phyloP scores from a whole-genome alignment of 208 protist species.

The Wallacemonas sp. region DNA sequence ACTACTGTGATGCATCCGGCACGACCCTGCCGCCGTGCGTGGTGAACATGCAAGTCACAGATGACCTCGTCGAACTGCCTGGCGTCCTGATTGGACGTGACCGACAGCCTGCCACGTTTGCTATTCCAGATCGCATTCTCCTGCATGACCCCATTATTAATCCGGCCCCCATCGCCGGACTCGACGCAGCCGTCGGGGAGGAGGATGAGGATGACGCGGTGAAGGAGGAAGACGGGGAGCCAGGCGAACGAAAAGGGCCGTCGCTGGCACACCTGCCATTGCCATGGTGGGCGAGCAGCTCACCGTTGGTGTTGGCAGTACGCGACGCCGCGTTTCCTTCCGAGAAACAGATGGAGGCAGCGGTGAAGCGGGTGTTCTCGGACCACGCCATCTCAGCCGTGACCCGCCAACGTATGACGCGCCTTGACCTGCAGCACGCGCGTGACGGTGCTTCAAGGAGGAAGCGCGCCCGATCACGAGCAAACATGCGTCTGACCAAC shows the following conservation, averaged over 20 bases:
- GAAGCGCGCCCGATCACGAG: constrained; percentile 17
- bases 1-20: constrained; percentile 24
- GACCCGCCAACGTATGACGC: constrained; percentile 30
- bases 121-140: constrained; percentile 24
- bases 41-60: constrained; percentile 50
- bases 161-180: constrained; percentile 11
- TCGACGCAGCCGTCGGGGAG: constrained; percentile 18
- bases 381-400: constrained; percentile 40
- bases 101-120: constrained; percentile 38
- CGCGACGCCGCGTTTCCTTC: constrained; percentile 55
- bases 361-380: constrained; percentile 43
- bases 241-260: neutral
- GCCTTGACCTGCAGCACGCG: constrained; percentile 7
- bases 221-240: constrained; percentile 14
- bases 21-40: constrained; percentile 22
- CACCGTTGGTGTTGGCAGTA: constrained; percentile 42
- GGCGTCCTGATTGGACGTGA: constrained; percentile 79
- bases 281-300: constrained; percentile 77
- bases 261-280: constrained; percentile 24
- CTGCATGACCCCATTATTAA: constrained; percentile 42
- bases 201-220: constrained; percentile 16
- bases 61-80: constrained; percentile 38
- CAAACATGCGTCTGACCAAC: constrained; percentile 49
- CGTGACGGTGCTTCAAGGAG: neutral
- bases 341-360: constrained; percentile 38